These are phyloP conservation scores for Bipolaris cookei DNA, from an alignment of 2,329 filamentous ascomycete species.

Conservation along the genomic window DNA sequence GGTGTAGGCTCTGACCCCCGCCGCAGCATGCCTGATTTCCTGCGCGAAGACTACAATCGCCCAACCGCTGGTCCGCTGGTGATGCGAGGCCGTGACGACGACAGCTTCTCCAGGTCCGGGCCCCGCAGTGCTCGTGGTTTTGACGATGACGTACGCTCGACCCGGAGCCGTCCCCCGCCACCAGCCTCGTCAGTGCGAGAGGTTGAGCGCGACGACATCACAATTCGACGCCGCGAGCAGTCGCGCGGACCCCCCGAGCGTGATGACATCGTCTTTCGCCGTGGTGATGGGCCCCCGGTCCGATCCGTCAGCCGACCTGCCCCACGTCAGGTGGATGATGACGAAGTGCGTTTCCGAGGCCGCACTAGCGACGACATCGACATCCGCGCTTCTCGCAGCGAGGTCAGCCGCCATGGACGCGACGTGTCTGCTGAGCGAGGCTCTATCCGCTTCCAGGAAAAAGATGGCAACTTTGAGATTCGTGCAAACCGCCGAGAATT, in stretches of 20 bases:
- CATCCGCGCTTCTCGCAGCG: slow-evolving; percentile 32
- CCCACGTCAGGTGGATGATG: slow-evolving; percentile 48
- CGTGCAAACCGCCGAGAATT: slow-evolving; percentile 46
- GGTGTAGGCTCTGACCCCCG: slow-evolving; percentile 46
- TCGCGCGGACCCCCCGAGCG: slow-evolving; percentile 42
- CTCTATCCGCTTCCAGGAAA: slow-evolving; percentile 42
- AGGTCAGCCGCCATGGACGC: slow-evolving; percentile 31
- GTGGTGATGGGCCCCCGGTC: slow-evolving; percentile 49
- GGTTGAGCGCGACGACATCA: slow-evolving; percentile 49
- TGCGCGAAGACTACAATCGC: slow-evolving; percentile 58
- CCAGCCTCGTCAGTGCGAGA: slow-evolving; percentile 37
- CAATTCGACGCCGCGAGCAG: slow-evolving; percentile 45
- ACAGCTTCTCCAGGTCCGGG: slow-evolving; percentile 41
- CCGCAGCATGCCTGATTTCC: slow-evolving; percentile 56
- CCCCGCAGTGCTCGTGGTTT: slow-evolving; percentile 47
- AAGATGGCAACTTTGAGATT: slow-evolving; percentile 51
- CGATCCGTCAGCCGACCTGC: slow-evolving; percentile 27
- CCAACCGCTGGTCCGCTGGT: slow-evolving; percentile 55
- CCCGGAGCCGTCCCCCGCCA: slow-evolving; percentile 39
- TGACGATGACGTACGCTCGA: slow-evolving; percentile 51
- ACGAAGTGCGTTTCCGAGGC: slow-evolving; percentile 58
- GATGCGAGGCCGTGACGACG: slow-evolving; percentile 52
- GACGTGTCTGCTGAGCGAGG: slow-evolving; percentile 36
- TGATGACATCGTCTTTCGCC: slow-evolving; percentile 54
- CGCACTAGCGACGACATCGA: slow-evolving; percentile 45